Conservation (phyloP, 352 stramenopile genomes). For the Globisporangium nagaii region DNA sequence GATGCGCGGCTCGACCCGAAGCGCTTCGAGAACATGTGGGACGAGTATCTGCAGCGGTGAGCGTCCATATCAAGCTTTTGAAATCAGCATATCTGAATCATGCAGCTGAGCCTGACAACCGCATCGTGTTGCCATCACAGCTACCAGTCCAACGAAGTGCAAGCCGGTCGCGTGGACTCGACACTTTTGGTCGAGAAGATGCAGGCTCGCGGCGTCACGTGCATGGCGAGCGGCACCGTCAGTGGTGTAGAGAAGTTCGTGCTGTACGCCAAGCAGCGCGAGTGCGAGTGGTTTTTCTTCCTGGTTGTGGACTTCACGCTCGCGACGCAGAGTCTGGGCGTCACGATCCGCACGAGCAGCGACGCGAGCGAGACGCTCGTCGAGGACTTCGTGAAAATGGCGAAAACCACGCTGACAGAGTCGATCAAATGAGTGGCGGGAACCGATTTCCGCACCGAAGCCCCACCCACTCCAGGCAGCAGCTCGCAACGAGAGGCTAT, state of each 20-base stretch:
- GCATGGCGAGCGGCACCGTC: constrained; percentile 71
- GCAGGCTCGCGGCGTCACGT: constrained; percentile 38
- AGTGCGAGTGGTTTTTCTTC: constrained; percentile 46
- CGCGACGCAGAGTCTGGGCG: constrained; percentile 24
- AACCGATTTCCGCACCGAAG: not conserved
- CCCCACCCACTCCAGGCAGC: too few relatives aligned
- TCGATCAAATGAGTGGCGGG: constrained; percentile 8
- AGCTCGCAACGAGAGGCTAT: too few relatives aligned
- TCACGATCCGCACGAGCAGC: constrained; percentile 43
- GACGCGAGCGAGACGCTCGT: constrained; percentile 41
- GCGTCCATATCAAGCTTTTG: too few relatives aligned
- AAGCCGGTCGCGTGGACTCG: constrained; percentile 16
- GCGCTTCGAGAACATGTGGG: constrained; percentile 73
- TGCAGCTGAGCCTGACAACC: not conserved
- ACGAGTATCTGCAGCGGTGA: constrained; percentile 65
- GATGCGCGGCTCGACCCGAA: constrained; percentile 46
- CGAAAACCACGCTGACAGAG: constrained; percentile 14
- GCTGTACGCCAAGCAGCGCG: constrained; percentile 62
- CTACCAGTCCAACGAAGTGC: constrained; percentile 22
- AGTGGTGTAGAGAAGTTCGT: constrained; percentile 69
- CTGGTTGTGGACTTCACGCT: constrained; percentile 41
- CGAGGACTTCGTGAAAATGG: constrained; percentile 33
- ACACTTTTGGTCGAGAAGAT: constrained; percentile 33
- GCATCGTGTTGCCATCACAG: constrained; percentile 7
- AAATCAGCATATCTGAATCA: too few relatives aligned